Evolutionary conservation across 805 yeast species (phyloP), one percentile per base, ranked within the genome.

Genomic region (Candida qinlingensis): DNA sequence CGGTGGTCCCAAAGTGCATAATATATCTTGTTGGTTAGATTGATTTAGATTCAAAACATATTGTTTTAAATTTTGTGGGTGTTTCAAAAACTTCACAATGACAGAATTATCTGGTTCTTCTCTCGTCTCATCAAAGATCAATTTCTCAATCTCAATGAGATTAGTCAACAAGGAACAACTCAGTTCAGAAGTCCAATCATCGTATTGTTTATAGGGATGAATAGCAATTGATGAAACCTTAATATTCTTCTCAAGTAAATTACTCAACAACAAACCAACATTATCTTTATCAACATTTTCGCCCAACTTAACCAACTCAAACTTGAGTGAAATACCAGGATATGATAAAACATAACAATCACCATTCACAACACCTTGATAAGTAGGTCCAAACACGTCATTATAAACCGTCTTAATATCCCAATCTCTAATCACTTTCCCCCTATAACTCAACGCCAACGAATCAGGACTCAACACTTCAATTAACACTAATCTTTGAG

Each of bases 311-410:
- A 47, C 42, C 19, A 48, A 29, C 3, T 57, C 60, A 55, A 80
- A 81, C 47, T 67, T 70, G 62, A 81, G 80, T 0, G 77, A 67
- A 4, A 81, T 66, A 0, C 87, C 87, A 2, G 81, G 79, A 54
- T 81, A 81, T 26, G 79, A 73, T 28, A 81, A 63, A 9, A 71
- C 61, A 11, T 60, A 57, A 19, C 55, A 41, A 4, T 50, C 53
- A 1, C 48, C 46, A 41, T 66, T 61, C 8, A 69, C 54, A 29
- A 56, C 60, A 0, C 85, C 86, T 2, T 83, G 81, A 50, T 75
- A 79, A 0, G 86, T 80, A 2, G 85, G 85, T 0, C 87, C 87
- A 58, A 81, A 77, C 2, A 74, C 67, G 57, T 73, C 75, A 55
- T 80, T 79, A 60, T 81, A 81, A 3, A 80, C 68, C 13, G 67